Evolutionary conservation across 148 eudicot genomes (phyloP).

Genomic region (Vaccinium macrocarpon): DNA sequence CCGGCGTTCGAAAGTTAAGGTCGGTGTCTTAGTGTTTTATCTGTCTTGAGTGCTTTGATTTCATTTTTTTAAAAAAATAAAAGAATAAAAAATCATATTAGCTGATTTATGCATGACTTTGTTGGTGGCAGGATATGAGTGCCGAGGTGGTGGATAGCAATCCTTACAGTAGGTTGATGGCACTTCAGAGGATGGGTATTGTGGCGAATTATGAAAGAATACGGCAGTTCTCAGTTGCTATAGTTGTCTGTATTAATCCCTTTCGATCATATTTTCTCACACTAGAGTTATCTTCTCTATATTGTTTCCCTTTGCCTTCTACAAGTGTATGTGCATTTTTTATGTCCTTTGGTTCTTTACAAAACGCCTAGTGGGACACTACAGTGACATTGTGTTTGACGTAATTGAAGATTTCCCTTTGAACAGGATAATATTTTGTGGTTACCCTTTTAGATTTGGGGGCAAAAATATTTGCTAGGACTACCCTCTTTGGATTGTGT

Average conservation of each 20-base stretch:
- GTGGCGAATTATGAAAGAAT: slow-evolving; percentile 93
- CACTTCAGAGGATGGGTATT: slow-evolving; percentile 98
- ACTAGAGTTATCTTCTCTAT: neutral
- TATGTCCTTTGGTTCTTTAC: neutral
- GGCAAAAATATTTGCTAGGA: neutral
- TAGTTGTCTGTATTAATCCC: slow-evolving; percentile 67
- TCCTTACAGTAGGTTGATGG: slow-evolving; percentile 97
- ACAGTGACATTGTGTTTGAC: neutral
- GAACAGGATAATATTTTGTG: neutral
- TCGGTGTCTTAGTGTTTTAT: slow-evolving; percentile 14
- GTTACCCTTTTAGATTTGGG: neutral
- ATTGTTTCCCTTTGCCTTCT: neutral
- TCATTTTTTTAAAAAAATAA: no score
- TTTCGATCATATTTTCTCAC: slow-evolving; percentile 9
- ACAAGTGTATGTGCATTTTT: slow-evolving; percentile 5
- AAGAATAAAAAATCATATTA: neutral
- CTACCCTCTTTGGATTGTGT: neutral
- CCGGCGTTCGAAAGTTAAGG: slow-evolving; percentile 85
- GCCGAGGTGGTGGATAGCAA: slow-evolving; percentile 96
- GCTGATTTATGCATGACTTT: slow-evolving; percentile 19
- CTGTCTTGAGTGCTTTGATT: neutral
- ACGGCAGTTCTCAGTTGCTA: slow-evolving; percentile 88
- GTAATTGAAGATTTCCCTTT: neutral
- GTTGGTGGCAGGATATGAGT: slow-evolving; percentile 78
- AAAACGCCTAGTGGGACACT: neutral